These are phyloP conservation scores for Intubia oerlemansii DNA, from an alignment of 2,329 filamentous ascomycete genomes.

Conservation along the genomic window DNA sequence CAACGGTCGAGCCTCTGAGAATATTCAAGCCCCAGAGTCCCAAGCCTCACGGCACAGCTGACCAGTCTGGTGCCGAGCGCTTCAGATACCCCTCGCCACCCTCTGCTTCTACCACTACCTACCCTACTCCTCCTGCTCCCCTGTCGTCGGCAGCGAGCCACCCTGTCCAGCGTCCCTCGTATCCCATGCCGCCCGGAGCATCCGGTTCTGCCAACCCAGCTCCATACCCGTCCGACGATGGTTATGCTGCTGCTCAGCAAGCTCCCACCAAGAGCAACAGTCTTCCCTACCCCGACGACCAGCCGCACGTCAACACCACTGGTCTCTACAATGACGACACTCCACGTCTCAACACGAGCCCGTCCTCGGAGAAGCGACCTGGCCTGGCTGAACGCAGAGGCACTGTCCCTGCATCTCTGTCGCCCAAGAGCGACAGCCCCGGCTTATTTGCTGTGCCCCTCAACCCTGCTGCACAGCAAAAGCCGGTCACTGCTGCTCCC, in stretches of 20 bases:
- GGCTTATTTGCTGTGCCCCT: slow-evolving; percentile 56
- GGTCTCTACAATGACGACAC: slow-evolving; percentile 25
- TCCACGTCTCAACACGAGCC: slow-evolving; percentile 32
- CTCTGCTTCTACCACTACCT: slow-evolving; percentile 13
- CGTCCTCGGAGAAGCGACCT: slow-evolving; percentile 29
- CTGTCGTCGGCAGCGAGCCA: slow-evolving; percentile 13
- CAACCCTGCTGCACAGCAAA: slow-evolving; percentile 12
- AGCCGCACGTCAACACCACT: slow-evolving; percentile 14
- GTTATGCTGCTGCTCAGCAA: no score
- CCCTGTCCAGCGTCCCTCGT: slow-evolving; percentile 30
- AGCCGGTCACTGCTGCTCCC: no score
- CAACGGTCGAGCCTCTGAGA: slow-evolving; percentile 63
- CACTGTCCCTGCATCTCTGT: slow-evolving; percentile 60
- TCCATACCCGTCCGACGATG: slow-evolving; percentile 54
- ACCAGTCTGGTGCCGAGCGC: slow-evolving; percentile 17
- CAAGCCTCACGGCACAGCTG: no score
- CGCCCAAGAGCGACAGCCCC: slow-evolving; percentile 61
- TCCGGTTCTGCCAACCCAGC: slow-evolving; percentile 47
- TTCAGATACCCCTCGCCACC: slow-evolving; percentile 30
- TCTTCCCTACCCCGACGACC: slow-evolving; percentile 23
- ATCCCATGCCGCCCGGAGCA: slow-evolving; percentile 45
- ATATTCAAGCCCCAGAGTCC: slow-evolving; percentile 64
- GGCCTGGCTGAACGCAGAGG: slow-evolving; percentile 65
- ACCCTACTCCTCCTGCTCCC: no score
- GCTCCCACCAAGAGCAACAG: no score